Evolutionary conservation across 352 stramenopile genomes (phyloP), one percentile per base, ranked within the genome.

Genomic region (Phytophthora pini): DNA sequence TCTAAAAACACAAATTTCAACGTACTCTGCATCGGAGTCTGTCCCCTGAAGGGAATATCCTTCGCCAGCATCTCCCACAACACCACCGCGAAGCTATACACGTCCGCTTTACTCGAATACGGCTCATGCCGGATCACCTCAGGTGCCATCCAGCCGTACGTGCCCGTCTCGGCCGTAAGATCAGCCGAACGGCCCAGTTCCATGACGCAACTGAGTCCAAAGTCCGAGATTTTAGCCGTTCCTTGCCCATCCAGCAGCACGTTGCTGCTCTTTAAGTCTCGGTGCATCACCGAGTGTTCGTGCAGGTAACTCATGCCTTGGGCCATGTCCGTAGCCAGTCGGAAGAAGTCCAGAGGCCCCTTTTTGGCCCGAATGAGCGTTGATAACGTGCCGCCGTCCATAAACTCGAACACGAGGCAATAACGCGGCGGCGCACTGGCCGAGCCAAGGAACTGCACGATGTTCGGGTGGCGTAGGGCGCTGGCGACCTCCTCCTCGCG

Each of bases 191-290:
- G 65, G 1, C 72, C 77, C n/a, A 83, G 52, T 38, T 90, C 81
- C 26, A 90, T 58, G 9, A 88, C 72, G 43, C 79, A 88, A 55
- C 81, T 90, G 32, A 90, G 68, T 2, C 81, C 80, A 62, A 92
- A 92, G 66, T 90, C 84, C 2, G 81, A 86, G 52, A 92, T 88
- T 41, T 91, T 91, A 50, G 84, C 79, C 5, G 75, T 79, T 31
- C 76, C 79, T 9, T 85, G 61, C 0, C 56, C 74, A 55, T 87
- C 77, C 17, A 93, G 68, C 39, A 93, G 65, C 40, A 98, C 79
- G 72, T 98, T 98, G 47, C 93, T 93, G 34, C 91, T 93, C 74
- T 97, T 97, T 29, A 98, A 79, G 74, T 98, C 93, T 50, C 93
- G 85, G 68, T 98, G 93, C 64, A 98, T 83, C 15, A 97, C 82